Conservation (phyloP, 2,329 filamentous ascomycete genomes). For the Clonostachys rhizophaga region DNA sequence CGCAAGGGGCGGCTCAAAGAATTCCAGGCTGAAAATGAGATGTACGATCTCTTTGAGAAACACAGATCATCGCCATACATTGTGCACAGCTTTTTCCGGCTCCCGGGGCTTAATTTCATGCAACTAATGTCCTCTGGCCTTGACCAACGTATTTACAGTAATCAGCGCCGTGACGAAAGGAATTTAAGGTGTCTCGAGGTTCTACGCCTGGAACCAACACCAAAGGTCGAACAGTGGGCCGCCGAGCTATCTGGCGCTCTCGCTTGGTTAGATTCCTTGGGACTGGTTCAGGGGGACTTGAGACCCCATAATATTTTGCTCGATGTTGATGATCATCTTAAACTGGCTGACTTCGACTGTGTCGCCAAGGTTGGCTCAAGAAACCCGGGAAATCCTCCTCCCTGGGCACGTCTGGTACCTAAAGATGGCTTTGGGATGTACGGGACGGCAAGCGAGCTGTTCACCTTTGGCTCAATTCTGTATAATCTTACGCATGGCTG, state of each 20-base stretch:
- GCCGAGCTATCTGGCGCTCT: slow-evolving; percentile 1
- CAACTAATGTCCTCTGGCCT: neutral
- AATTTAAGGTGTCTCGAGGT: neutral
- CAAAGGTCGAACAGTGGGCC: slow-evolving; percentile 5
- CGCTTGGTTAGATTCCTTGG: slow-evolving; percentile 6
- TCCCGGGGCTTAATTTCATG: neutral
- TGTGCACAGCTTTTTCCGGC: neutral
- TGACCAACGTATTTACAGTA: neutral
- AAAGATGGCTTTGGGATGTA: neutral
- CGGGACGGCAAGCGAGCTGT: neutral
- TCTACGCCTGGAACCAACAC: neutral
- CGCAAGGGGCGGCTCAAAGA: neutral
- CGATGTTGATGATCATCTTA: slow-evolving; percentile 3
- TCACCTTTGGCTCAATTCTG: slow-evolving; percentile 4
- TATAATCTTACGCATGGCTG: slow-evolving; percentile 1
- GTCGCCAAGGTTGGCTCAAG: slow-evolving; percentile 1
- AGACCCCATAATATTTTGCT: slow-evolving; percentile 6
- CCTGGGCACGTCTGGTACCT: slow-evolving; percentile 2
- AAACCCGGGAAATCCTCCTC: neutral
- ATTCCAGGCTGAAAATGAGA: neutral
- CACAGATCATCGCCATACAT: neutral
- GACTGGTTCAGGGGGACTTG: slow-evolving; percentile 6
- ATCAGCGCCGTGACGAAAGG: neutral
- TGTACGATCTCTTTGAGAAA: neutral
- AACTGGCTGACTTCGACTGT: slow-evolving; percentile 6